These are phyloP conservation scores for Rhizophora apiculata DNA, from an alignment of 345 rosid species.

Conservation along the genomic window DNA sequence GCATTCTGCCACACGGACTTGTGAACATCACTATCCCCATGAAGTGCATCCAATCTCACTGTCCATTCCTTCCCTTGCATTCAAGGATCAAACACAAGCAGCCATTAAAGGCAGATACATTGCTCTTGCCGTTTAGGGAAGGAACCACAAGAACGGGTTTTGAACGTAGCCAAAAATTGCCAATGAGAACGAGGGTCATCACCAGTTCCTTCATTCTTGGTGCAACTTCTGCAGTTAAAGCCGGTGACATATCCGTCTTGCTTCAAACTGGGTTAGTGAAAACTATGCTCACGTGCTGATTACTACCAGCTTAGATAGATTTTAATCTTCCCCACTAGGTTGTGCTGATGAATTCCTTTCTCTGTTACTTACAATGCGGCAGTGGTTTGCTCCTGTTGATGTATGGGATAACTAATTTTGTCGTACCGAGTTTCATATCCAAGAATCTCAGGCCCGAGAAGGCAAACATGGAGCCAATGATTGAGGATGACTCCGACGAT, in stretches of 20 bases:
- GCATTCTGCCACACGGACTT: no score
- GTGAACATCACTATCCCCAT: background rate
- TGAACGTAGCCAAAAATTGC: constrained; percentile 6
- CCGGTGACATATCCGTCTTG: constrained; percentile 35
- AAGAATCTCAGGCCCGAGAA: constrained; percentile 25
- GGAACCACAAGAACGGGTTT: background rate
- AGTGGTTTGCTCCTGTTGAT: constrained; percentile 38
- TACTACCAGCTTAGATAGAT: no score
- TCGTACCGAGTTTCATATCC: constrained; percentile 36
- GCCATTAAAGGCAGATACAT: background rate
- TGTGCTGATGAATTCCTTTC: background rate
- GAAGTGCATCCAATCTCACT: constrained; percentile 12
- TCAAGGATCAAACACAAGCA: constrained; percentile 8
- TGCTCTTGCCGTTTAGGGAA: background rate
- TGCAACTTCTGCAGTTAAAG: constrained; percentile 24
- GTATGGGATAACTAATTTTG: constrained; percentile 36
- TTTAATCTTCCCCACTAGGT: background rate
- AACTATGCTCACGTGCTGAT: background rate
- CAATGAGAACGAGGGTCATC: constrained; percentile 15
- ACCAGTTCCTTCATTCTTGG: constrained; percentile 14
- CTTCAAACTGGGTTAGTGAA: constrained; percentile 35
- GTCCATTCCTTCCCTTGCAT: constrained; percentile 9
- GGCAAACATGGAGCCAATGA: constrained; percentile 14
- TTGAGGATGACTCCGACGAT: constrained; percentile 1
- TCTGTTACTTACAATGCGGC: constrained; percentile 1